These are phyloP conservation scores for Carex parvula DNA, from an alignment of 176 grass and related monocot genomes.

Conservation along the genomic window DNA sequence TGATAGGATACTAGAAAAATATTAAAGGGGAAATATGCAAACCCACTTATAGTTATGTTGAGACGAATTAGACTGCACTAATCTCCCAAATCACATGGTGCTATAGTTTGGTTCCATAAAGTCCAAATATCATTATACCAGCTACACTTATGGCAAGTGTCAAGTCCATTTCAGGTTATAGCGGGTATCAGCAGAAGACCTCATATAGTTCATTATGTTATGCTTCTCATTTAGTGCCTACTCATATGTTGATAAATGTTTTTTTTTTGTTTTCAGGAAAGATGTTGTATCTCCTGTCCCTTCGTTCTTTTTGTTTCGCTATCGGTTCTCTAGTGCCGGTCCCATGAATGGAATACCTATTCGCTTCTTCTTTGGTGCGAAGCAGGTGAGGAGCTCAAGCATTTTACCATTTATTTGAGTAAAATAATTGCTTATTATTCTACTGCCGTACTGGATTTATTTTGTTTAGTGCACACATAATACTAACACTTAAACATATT, in stretches of 20 bases:
- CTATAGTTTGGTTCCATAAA: neutral
- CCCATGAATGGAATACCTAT: constrained; percentile 36
- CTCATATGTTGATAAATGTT: neutral
- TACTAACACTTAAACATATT: neutral
- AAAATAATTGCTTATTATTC: neutral
- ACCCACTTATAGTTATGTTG: neutral
- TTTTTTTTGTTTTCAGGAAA: constrained; percentile 41
- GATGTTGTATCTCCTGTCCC: constrained; percentile 59
- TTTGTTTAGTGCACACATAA: neutral
- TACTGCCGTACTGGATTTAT: neutral
- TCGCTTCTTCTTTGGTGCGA: constrained; percentile 50
- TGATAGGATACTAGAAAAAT: neutral
- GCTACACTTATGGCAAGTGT: neutral
- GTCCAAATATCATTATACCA: neutral
- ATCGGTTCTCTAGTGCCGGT: constrained; percentile 34
- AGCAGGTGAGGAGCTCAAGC: constrained; percentile 40
- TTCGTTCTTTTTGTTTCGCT: constrained; percentile 63
- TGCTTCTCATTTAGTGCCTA: neutral
- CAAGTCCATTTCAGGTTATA: neutral
- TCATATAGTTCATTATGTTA: neutral
- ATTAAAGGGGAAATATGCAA: neutral
- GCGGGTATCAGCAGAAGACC: neutral
- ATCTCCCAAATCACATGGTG: neutral
- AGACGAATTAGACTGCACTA: neutral
- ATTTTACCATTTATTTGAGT: neutral